Percentiles rank a stretch among this genome's conserved stretches.
Conservation (phyloP, 495 filamentous ascomycete genomes). For the Platismatia glauca region DNA sequence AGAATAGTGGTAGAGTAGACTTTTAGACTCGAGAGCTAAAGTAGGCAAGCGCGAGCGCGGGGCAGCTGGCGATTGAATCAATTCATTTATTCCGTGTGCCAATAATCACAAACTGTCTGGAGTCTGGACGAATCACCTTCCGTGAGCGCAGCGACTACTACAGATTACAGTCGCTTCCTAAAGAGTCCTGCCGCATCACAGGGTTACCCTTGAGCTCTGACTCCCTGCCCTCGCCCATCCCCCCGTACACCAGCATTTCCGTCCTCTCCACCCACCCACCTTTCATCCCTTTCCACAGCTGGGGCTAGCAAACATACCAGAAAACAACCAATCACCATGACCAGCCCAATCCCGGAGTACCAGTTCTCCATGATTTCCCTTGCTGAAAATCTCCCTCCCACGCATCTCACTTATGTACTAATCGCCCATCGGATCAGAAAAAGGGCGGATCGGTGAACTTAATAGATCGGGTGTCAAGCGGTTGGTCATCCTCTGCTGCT, state of each 20-base stretch:
- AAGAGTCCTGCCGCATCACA: background rate
- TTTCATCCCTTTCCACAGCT: background rate
- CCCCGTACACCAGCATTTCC: background rate
- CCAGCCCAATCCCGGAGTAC: background rate
- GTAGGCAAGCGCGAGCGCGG: slow-evolving; percentile 1
- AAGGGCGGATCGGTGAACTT: background rate
- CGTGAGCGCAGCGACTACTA: too few species aligned
- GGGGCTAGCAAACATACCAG: background rate
- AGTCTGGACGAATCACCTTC: too few species aligned
- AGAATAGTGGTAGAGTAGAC: slow-evolving; percentile 2
- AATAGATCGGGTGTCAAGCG: background rate
- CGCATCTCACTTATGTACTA: background rate
- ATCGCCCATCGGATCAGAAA: background rate
- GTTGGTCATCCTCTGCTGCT: background rate
- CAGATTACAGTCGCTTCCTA: background rate
- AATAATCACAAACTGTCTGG: too few species aligned
- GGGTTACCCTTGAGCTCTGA: background rate
- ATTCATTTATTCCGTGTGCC: background rate
- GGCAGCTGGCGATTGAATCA: slow-evolving; percentile 1
- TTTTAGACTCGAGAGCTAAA: slow-evolving; percentile 5
- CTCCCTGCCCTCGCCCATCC: background rate
- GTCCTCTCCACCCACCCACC: background rate
- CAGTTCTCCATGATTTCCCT: background rate
- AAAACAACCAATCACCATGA: background rate
- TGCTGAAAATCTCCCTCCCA: background rate